Percentiles rank a stretch among this genome's conserved stretches.
Conservation (phyloP, 805 yeast species). For the Starmerella floricola region DNA sequence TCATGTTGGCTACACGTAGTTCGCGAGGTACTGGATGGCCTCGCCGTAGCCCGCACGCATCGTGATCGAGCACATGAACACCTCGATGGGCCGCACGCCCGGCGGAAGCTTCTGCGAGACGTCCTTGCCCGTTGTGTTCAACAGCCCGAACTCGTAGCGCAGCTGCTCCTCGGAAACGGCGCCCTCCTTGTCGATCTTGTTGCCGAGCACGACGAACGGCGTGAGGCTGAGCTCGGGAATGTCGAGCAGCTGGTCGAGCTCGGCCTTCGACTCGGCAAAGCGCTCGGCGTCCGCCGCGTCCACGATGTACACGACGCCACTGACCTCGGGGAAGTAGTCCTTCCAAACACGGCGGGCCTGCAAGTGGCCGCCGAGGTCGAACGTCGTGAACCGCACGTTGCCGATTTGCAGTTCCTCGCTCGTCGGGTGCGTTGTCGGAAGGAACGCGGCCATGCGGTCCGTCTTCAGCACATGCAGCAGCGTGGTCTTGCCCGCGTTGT, state of each 20-base stretch:
- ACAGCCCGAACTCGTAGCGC: conserved; percentile 77
- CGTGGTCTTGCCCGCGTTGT: conserved; percentile 96
- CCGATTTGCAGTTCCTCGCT: conserved; percentile 97
- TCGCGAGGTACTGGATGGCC: conserved; percentile 96
- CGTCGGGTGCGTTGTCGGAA: conserved; percentile 95
- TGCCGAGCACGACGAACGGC: conserved; percentile 89
- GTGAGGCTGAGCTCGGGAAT: conserved; percentile 84
- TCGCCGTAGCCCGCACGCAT: conserved; percentile 99
- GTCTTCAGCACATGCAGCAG: conserved; percentile 75
- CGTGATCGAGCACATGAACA: conserved; percentile 94
- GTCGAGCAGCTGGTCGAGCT: conserved; percentile 81
- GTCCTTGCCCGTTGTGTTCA: conserved; percentile 83
- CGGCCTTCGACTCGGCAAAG: conserved; percentile 87
- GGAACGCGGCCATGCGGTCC: conserved; percentile 93
- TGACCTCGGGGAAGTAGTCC: conserved; percentile 98
- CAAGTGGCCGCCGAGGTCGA: conserved; percentile 96
- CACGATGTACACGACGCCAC: conserved; percentile 90
- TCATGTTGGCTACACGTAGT: conserved; percentile 50
- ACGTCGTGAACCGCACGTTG: conserved; percentile 90
- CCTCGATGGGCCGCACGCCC: conserved; percentile 80
- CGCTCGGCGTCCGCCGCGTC: conserved; percentile 97
- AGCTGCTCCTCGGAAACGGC: conserved; percentile 94
- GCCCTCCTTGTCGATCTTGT: conserved; percentile 86
- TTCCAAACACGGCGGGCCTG: conserved; percentile 99
- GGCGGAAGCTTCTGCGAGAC: conserved; percentile 48